phyloP scores from a whole-genome alignment of 306 rosid species.

The Lablab purpureus region DNA sequence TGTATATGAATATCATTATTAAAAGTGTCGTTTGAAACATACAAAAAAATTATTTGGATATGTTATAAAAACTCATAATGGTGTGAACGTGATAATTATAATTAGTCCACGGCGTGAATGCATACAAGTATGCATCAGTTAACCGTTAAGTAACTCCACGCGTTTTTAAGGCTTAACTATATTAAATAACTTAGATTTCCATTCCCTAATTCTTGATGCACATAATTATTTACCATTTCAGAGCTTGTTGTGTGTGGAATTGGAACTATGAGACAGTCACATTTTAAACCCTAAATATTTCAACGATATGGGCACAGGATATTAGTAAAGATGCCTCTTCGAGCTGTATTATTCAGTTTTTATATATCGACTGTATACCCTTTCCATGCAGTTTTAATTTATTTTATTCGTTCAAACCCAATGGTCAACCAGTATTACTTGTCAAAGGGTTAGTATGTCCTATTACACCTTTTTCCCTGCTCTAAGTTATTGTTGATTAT shows the following conservation, averaged over 20 bases:
- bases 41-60: conserved; percentile 1
- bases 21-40: background rate
- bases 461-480: background rate
- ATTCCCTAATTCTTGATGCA: too few relatives aligned
- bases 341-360: conserved; percentile 24
- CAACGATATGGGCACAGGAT: conserved; percentile 32
- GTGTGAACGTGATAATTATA: background rate
- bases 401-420: conserved; percentile 26
- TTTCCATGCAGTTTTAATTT: conserved; percentile 29
- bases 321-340: conserved; percentile 44
- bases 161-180: conserved; percentile 4
- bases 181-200: too few relatives aligned
- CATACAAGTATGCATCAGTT: background rate
- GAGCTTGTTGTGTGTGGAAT: conserved; percentile 36
- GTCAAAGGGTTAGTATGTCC: conserved; percentile 17
- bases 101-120: background rate
- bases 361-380: conserved; percentile 2
- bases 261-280: conserved; percentile 27
- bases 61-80: conserved; percentile 15
- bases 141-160: conserved; percentile 33
- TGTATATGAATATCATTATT: background rate
- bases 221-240: conserved; percentile 21
- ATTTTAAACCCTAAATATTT: conserved; percentile 36
- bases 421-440: conserved; percentile 9
- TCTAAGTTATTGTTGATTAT: conserved; percentile 7